Conservation (phyloP, 2,329 filamentous ascomycete species). For the Aspergillus caelatus region DNA sequence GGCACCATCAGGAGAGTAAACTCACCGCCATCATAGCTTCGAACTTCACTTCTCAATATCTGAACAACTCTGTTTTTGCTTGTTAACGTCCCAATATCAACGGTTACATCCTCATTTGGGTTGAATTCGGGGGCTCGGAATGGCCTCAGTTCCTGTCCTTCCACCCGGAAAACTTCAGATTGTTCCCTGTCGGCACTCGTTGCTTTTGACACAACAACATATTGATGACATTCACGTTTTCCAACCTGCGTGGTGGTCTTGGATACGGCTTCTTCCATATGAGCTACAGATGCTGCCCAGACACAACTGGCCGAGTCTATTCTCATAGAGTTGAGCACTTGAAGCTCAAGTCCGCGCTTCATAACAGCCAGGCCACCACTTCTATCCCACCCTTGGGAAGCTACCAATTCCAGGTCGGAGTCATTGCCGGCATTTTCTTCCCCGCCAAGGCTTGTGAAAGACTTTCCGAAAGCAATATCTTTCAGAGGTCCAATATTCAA, state of each 20-base stretch:
- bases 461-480: constrained; percentile 70
- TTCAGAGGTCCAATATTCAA: constrained; percentile 78
- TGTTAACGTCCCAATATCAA: constrained; percentile 84
- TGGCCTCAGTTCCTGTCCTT: constrained; percentile 72
- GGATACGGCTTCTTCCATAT: constrained; percentile 52
- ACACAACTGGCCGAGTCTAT: constrained; percentile 74
- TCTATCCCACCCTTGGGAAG: constrained; percentile 58
- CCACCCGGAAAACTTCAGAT: constrained; percentile 76
- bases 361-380: constrained; percentile 72
- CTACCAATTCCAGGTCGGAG: constrained; percentile 54
- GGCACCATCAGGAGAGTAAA: constrained; percentile 22
- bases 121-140: constrained; percentile 89
- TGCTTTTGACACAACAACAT: constrained; percentile 77
- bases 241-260: constrained; percentile 49
- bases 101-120: constrained; percentile 79
- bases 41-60: constrained; percentile 80
- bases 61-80: constrained; percentile 81
- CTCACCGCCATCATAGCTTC: constrained; percentile 87
- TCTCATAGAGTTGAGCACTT: constrained; percentile 68
- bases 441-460: constrained; percentile 49
- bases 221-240: constrained; percentile 67
- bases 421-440: constrained; percentile 49
- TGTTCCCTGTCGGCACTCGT: constrained; percentile 70
- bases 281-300: constrained; percentile 71
- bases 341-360: constrained; percentile 75